A percentile compares a stretch with the other conserved stretches of the same genome.
phyloP scores from a whole-genome alignment of 1,284 basidiomycete species.

The Lignosus rhinocerotis region DNA sequence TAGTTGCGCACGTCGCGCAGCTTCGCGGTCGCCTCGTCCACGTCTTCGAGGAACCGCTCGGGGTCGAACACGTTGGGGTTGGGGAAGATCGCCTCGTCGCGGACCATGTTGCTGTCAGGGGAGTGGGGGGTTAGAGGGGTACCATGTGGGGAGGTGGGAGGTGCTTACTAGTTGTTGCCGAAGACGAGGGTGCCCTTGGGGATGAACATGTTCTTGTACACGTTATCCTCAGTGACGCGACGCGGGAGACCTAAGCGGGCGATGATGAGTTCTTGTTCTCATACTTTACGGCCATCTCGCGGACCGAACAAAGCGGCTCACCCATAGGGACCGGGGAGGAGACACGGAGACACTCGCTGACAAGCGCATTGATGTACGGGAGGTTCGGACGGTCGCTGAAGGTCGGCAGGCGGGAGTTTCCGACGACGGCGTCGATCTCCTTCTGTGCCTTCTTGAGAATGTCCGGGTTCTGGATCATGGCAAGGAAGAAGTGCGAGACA shows the following conservation, averaged over 20 bases:
- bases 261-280: not conserved
- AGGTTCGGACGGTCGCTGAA: constrained; percentile 44
- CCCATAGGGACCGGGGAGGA: constrained; percentile 26
- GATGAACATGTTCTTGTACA: constrained; percentile 37
- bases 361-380: constrained; percentile 47
- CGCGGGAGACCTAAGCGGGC: constrained; percentile 32
- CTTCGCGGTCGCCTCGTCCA: constrained; percentile 30
- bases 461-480: constrained; percentile 46
- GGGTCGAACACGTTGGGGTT: constrained; percentile 40
- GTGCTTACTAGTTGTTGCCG: constrained; percentile 37
- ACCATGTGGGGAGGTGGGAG: not conserved
- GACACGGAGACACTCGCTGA: constrained; percentile 42
- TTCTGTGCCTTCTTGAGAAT: constrained; percentile 43
- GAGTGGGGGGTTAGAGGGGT: not conserved
- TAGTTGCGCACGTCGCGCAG: constrained; percentile 35
- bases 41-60: constrained; percentile 36
- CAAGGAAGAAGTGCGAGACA: constrained; percentile 41
- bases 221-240: constrained; percentile 37
- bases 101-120: constrained; percentile 36
- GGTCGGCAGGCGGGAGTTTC: constrained; percentile 41
- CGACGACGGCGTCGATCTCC: constrained; percentile 47
- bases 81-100: constrained; percentile 39
- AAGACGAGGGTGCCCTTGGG: constrained; percentile 38
- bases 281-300: not conserved
- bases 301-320: not conserved